Base-by-base conservation (phyloP, 257 asterid genomes). In the Scutellaria minor region DNA sequence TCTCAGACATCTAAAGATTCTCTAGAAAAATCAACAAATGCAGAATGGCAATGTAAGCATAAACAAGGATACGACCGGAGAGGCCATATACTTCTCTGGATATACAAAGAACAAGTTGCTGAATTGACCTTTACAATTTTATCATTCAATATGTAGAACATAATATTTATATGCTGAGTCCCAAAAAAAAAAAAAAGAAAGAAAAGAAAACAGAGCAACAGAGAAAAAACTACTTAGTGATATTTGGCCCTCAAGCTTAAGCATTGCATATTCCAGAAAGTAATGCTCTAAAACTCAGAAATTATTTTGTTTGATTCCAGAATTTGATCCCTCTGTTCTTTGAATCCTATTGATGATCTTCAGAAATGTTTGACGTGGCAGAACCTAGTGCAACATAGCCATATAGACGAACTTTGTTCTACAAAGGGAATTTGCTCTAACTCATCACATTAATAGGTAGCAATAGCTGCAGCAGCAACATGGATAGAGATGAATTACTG, bases 391-490 rank as follows among this genome's bases (percentile, higher is more conserved):
- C 72, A 39, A 39, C 69, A 63, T 37, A 52, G 59, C 50, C 27
- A 50, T 31, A 51, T 15, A 55, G 31, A 14, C 10, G 13, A 64
- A 51, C 56, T 50, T 54, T 35, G 41, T 48, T 51, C 39, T 27
- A 75, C 77, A 50, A 4, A 31, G 18, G 65, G 70, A 62, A 37
- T 31, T 72, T 44, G 24, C 65, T 72, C 73, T 52, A 77, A 58
- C 37, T 75, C 68, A 72, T 65, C 77, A 63, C n/a, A 66, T 42
- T 35, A 75, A 69, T 61, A 50, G 56, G 56, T 37, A 46, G 66
- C 35, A 64, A 60, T n/a, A 60, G 76, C 58, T 68, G 75, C 74
- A 72, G 70, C 57, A 69, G 68, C 51, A 67, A 74, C 64, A 66
- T 64, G 66, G 48, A 63, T 39, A 46, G 37, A 12, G 35, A 71